Percentiles rank a stretch among this genome's conserved stretches.
Evolutionary conservation across 495 filamentous ascomycete species (phyloP).

Genomic region (Copromyces sp.): DNA sequence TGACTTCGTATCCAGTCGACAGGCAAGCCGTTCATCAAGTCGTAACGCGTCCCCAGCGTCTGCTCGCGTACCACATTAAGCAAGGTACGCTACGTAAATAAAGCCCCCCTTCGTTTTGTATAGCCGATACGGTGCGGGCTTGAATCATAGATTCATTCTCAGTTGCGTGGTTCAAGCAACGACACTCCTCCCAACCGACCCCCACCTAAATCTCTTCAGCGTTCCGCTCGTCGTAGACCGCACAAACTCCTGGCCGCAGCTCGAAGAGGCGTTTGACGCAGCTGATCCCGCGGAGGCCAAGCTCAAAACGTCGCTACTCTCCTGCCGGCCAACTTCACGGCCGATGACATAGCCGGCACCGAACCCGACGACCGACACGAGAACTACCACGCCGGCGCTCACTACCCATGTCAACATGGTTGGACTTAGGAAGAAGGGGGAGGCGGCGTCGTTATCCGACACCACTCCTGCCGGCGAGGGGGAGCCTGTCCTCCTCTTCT

Average conservation of each 20-base stretch:
- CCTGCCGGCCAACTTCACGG: constrained; percentile 64
- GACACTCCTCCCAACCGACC: constrained; percentile 31
- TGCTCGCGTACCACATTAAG: background rate
- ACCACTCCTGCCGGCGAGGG: constrained; percentile 5
- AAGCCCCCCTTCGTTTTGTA: too few species aligned
- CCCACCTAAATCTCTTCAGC: constrained; percentile 39
- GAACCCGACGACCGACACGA: constrained; percentile 86
- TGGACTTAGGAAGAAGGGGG: constrained; percentile 41
- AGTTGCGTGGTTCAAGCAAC: constrained; percentile 19
- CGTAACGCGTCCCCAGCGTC: background rate
- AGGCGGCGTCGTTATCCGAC: background rate
- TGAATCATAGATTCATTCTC: background rate
- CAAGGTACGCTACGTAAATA: background rate
- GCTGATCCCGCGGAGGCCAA: constrained; percentile 27
- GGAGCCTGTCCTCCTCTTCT: constrained; percentile 42
- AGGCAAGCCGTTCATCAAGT: background rate
- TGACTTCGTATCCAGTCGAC: background rate
- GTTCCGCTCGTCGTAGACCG: constrained; percentile 26
- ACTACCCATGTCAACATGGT: constrained; percentile 87
- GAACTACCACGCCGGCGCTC: constrained; percentile 81
- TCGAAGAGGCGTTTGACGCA: constrained; percentile 31
- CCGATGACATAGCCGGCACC: constrained; percentile 88
- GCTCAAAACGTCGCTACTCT: constrained; percentile 27
- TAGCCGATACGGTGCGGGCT: background rate
- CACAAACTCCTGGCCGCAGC: constrained; percentile 35